Base-by-base conservation (phyloP, 371 early-diverging fungal species). In the Actinomortierella ambigua region DNA sequence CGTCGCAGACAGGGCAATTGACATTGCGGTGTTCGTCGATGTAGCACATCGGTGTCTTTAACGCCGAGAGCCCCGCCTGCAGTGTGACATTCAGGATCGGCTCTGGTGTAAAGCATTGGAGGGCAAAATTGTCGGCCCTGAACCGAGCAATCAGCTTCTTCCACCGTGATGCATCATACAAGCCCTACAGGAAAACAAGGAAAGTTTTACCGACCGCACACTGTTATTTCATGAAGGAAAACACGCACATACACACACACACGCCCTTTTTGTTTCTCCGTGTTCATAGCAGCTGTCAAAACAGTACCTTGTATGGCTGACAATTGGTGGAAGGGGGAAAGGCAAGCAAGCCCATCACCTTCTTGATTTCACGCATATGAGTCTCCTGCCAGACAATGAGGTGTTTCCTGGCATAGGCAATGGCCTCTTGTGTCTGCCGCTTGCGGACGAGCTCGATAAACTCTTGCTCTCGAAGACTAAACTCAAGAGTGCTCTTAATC, bases 1-100 rank as follows among this genome's bases (percentile, higher is more conserved):
- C 79, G 53, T 88, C 87, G 61, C 98, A 98, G 34, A 96, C 93
- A 0, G 98, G 98, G 73, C 98, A 98, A 77, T 98, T 93, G 59
- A 93, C 82, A 76, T 93, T 94, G 46, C 84, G 80, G 64, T 93
- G 85, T 1, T 85, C 86, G 1, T 80, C 77, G 39, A 91, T 85
- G 63, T 85, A 91, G 69, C 94, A 93, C 76, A 78, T 76, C 20
- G 76, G 76, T 0, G 96, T 95, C 69, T 97, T 97, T 28, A 98
- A 82, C 2, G 95, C 95, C 2, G 96, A 86, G 23, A 98, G 79
- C 2, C 99, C 99, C 14, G 96, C 93, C 59, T 97, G 95, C 22
- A 98, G 80, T 5, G 93, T 88, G 50, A 95, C 85, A n/a, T 83
- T 83, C 22, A 98, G 77, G 9, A 92, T 77, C 14, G 99, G 92